Base-by-base conservation (phyloP, 495 filamentous ascomycete species). In the Pseudotulostoma volvatum region DNA sequence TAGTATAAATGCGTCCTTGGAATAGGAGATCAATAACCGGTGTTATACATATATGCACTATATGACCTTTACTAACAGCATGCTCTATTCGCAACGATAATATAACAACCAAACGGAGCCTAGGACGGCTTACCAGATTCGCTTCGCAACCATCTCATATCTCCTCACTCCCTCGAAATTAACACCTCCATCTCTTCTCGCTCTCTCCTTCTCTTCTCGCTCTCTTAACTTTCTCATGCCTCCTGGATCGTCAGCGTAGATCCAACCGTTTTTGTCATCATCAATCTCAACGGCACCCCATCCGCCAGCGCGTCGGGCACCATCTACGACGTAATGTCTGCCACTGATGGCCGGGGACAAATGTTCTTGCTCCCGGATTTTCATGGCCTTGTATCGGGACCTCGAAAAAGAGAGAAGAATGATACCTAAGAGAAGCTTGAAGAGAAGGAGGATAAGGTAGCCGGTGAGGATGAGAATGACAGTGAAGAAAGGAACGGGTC, bases 131-230 rank as follows among this genome's bases (percentile, higher is more conserved):
- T 45, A 92, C 84, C 86, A 94, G 52, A 94, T 94, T 57, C 87
- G 67, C 66, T 93, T 94, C 4, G 81, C 85, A 49, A 79, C 74
- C 90, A 96, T 93, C 48, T 77, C 80, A 66, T 95, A 94, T 54
- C 90, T 65, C 49, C 68, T 70, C 5, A 95, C 82, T 41, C 71
- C 67, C 11, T 74, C 76, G 38, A 86, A 67, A 40, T 64, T 65
- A 46, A 60, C 50, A 31, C 65, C 69, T 36, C 53, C 54, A 41
- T 71, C 64, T 48, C 70, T 68, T 34, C 62, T 68, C 17, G 63
- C 71, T 50, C 68, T 79, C 21, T 71, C 62, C 35, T 59, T 56
- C 37, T 74, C 72, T 43, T 62, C 61, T 23, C 47, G 60, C 45
- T 87, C 81, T 48, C 76, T 73, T 44, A 81, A 54, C 43, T 69